Evolutionary conservation across 164 flowering plant species (phyloP), one percentile per base, ranked within the genome.

Genomic region (Platanus orientalis): DNA sequence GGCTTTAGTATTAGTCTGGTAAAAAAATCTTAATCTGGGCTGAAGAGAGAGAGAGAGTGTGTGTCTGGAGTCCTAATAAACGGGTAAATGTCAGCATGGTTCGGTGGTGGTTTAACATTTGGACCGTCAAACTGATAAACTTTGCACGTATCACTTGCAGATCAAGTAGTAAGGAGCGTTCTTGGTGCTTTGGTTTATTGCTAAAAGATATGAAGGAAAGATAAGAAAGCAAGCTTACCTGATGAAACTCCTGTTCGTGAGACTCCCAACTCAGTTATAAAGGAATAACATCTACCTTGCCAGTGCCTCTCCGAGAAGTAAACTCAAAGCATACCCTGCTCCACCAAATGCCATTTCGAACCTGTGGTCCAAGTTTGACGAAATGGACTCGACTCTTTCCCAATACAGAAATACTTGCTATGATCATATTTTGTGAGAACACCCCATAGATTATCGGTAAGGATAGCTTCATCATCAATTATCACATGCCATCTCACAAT

Each of bases 281-380:
- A 88, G 1, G 81, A 56, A 40, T 74, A 72, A 19, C 64, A 24
- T 86, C 87, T 55, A 81, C n/a, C 54, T 61, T 3, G 76, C 80
- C 62, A 88, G 36, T 0, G 78, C 79, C 63, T 70, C 71, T 2
- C 68, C 92, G 10, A 86, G 68, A 1, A 84, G 79, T 44, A 73
- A 83, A 57, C 90, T 88, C 71, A 88, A 49, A 57, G 84, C 86
- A 58, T 71, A 79, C 0, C 90, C 90, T 19, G 72, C 96, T 14
- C 96, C 96, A 5, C 92, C 88, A 70, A 77, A 88, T 0, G 80
- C 96, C 85, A 83, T 83, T 1, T 76, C 70, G 28, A 79, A 88
- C 2, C 88, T 80, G 62, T 70, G 62, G 30, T 69, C 74, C 0
- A 47, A 39, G 53, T 88, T 84, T 1, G 85, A 75, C 23, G 47